A percentile compares a stretch with the other conserved stretches of the same genome.
phyloP scores from a whole-genome alignment of 2,329 filamentous ascomycete genomes.

The Colletotrichum australisinense region DNA sequence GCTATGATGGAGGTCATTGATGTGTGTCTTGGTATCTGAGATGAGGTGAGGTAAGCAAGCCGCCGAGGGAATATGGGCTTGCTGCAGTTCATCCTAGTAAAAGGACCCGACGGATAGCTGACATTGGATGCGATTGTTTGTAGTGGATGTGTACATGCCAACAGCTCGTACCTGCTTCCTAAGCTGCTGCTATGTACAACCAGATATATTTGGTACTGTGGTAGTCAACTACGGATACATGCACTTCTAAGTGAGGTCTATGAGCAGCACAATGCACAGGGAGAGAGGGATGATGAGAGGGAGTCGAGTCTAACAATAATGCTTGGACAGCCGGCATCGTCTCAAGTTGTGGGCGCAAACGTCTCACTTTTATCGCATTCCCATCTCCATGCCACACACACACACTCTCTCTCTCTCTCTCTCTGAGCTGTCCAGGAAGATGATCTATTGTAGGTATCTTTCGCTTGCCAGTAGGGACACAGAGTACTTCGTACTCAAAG shows the following conservation, averaged over 20 bases:
- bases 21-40: not conserved
- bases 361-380: conserved; percentile 24
- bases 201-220: not conserved
- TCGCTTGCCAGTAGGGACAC: too few relatives aligned
- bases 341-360: not conserved
- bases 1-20: not conserved
- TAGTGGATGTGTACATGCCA: not conserved
- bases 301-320: conserved; percentile 21
- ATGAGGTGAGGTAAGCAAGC: not conserved
- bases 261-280: not conserved
- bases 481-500: not conserved
- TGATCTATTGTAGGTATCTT: not conserved
- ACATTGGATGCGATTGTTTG: conserved; percentile 3
- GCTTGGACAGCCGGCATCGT: not conserved
- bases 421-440: not conserved
- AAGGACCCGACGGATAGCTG: not conserved
- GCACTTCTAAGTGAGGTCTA: not conserved
- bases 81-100: not conserved
- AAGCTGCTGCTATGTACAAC: not conserved
- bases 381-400: conserved; percentile 5
- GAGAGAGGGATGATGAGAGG: conserved; percentile 28
- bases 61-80: not conserved
- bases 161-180: not conserved
- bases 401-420: not conserved
- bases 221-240: not conserved